Evolutionary conservation across 202 grass and related monocot genomes (phyloP).

Genomic region (Schoenoplectus tabernaemontani): DNA sequence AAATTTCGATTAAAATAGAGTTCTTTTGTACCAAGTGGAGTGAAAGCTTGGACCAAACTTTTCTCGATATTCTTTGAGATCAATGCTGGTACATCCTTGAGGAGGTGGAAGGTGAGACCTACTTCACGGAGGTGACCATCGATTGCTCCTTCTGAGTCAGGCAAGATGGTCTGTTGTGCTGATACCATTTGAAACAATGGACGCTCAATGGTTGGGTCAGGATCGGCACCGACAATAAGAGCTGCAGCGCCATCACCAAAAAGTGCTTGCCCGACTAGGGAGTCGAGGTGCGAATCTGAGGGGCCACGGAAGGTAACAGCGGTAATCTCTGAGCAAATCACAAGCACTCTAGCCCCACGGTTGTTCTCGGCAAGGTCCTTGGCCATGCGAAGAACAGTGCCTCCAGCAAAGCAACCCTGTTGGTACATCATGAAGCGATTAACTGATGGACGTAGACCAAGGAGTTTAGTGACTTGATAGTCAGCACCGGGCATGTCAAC

Average conservation of each 20-base stretch:
- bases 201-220: not conserved
- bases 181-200: not conserved
- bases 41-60: constrained; percentile 26
- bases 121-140: not conserved
- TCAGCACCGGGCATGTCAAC: not conserved
- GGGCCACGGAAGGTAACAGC: not conserved
- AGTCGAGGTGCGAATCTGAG: not conserved
- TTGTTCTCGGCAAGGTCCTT: not conserved
- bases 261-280: not conserved
- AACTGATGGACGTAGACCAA: not conserved
- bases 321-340: not conserved
- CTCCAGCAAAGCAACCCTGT: not conserved
- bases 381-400: not conserved
- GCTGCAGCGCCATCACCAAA: not conserved
- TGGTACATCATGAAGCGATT: constrained; percentile 4
- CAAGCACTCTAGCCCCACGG: not conserved
- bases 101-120: not conserved
- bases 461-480: not conserved
- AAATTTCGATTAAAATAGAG: not conserved
- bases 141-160: not conserved
- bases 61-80: not conserved
- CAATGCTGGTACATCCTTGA: not conserved
- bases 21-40: constrained; percentile 15
- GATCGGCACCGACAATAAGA: not conserved
- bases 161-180: not conserved